A percentile compares a stretch with the other conserved stretches of the same genome.
These are phyloP conservation scores for Aspergillus sp. DNA, from an alignment of 2,329 filamentous ascomycete species.

Conservation along the genomic window DNA sequence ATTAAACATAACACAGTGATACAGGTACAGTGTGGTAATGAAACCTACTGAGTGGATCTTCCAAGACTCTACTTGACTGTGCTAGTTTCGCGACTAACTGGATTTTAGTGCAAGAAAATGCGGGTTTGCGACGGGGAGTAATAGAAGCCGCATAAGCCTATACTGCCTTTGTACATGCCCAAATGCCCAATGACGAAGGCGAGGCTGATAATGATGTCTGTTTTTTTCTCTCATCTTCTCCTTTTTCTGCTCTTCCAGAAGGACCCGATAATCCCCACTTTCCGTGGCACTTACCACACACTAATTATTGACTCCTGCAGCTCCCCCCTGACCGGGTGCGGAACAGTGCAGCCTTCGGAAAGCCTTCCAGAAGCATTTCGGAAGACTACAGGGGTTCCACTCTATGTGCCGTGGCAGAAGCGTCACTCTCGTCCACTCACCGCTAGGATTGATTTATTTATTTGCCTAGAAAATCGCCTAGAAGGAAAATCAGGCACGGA, in stretches of 20 bases:
- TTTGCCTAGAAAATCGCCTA: background rate
- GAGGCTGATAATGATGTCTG: slow-evolving; percentile 6
- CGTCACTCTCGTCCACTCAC: slow-evolving; percentile 4
- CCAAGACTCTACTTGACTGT: background rate
- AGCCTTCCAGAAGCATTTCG: slow-evolving; percentile 15
- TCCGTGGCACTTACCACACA: slow-evolving; percentile 6
- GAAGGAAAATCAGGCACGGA: background rate
- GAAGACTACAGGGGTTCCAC: slow-evolving; percentile 9
- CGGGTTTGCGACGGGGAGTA: slow-evolving; percentile 1
- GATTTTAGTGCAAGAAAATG: slow-evolving; percentile 3
- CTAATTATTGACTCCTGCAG: slow-evolving; percentile 6
- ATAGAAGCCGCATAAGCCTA: background rate
- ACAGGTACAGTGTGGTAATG: no score
- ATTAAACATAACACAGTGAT: no score
- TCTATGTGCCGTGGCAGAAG: slow-evolving; percentile 10
- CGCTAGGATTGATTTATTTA: background rate
- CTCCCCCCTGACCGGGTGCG: background rate
- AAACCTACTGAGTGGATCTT: no score
- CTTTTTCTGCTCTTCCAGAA: slow-evolving; percentile 5
- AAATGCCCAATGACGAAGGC: slow-evolving; percentile 8
- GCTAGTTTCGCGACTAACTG: slow-evolving; percentile 9
- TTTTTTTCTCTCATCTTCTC: slow-evolving; percentile 3
- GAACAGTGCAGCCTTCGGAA: slow-evolving; percentile 11
- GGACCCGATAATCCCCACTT: slow-evolving; percentile 6
- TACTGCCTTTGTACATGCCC: background rate